Percentiles rank a stretch among this genome's conserved stretches.
Evolutionary conservation across 352 stramenopile genomes (phyloP).

Genomic region (Globisporangium splendens): DNA sequence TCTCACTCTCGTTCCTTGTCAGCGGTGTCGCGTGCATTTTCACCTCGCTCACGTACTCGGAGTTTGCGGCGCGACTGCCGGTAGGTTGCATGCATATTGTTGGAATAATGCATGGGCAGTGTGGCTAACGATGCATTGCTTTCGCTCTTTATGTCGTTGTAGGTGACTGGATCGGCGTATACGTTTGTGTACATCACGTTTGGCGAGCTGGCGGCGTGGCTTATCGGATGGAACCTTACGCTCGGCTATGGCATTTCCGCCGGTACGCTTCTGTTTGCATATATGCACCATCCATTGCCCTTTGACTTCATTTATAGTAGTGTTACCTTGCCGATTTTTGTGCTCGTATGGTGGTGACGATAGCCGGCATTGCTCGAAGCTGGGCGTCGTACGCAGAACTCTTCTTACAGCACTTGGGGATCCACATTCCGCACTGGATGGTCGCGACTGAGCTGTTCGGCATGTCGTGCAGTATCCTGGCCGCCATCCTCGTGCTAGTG

Average conservation of each 20-base stretch:
- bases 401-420: slow-evolving; percentile 73
- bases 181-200: slow-evolving; percentile 89
- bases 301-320: too few relatives aligned
- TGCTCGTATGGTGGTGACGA: background rate
- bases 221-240: slow-evolving; percentile 92
- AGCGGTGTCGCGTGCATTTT: slow-evolving; percentile 88
- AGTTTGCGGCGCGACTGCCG: slow-evolving; percentile 84
- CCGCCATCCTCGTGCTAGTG: slow-evolving; percentile 69
- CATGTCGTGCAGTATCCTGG: slow-evolving; percentile 76
- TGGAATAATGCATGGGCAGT: background rate
- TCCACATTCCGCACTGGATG: slow-evolving; percentile 62
- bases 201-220: slow-evolving; percentile 84
- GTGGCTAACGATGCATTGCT: too few relatives aligned
- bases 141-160: background rate
- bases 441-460: slow-evolving; percentile 50
- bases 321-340: background rate
- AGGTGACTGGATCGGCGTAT: slow-evolving; percentile 88
- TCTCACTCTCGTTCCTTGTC: slow-evolving; percentile 90
- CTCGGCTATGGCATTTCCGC: slow-evolving; percentile 92
- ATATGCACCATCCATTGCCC: too few relatives aligned
- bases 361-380: slow-evolving; percentile 86
- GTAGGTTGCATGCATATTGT: slow-evolving; percentile 25
- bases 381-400: slow-evolving; percentile 87
- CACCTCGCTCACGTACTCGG: slow-evolving; percentile 89
- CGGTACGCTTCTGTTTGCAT: slow-evolving; percentile 24